phyloP scores from a whole-genome alignment of 371 early-diverging fungal genomes.

The Syncephalastrum monosporum region DNA sequence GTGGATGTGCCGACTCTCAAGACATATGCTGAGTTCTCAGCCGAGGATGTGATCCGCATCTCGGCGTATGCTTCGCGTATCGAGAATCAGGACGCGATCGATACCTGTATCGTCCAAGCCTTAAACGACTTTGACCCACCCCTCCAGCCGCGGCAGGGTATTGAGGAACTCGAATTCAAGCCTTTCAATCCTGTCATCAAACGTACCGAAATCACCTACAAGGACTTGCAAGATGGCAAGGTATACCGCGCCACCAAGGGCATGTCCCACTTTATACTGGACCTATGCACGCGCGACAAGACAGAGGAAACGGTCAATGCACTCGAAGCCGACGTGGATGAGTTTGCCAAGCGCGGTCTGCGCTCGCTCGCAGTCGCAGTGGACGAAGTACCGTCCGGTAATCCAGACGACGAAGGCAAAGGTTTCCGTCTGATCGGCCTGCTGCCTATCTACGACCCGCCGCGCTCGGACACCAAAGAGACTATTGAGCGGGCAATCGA shows the following conservation, averaged over 20 bases:
- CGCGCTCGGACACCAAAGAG: constrained; percentile 77
- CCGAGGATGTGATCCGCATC: constrained; percentile 58
- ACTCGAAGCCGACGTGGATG: constrained; percentile 67
- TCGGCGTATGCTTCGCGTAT: constrained; percentile 69
- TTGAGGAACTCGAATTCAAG: constrained; percentile 69
- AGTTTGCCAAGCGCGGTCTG: constrained; percentile 78
- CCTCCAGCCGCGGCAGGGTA: constrained; percentile 59
- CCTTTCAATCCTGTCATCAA: constrained; percentile 90
- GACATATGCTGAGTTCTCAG: constrained; percentile 51
- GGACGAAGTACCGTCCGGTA: constrained; percentile 57
- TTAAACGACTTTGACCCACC: constrained; percentile 38
- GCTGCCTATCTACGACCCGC: constrained; percentile 86
- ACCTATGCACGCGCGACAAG: constrained; percentile 69
- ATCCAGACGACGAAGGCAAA: constrained; percentile 42
- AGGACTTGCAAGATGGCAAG: constrained; percentile 55
- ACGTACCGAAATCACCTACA: constrained; percentile 81
- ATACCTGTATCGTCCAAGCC: constrained; percentile 70
- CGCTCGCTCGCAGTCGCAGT: constrained; percentile 81
- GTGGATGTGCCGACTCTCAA: constrained; percentile 65
- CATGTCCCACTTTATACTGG: constrained; percentile 72
- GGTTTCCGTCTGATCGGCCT: constrained; percentile 64
- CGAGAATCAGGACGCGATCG: constrained; percentile 77
- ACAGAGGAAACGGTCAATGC: constrained; percentile 53
- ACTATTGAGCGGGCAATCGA: constrained; percentile 83
- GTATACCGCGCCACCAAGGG: constrained; percentile 72